Conservation (phyloP, 1,284 basidiomycete genomes). For the Ceratobasidium theobromae region DNA sequence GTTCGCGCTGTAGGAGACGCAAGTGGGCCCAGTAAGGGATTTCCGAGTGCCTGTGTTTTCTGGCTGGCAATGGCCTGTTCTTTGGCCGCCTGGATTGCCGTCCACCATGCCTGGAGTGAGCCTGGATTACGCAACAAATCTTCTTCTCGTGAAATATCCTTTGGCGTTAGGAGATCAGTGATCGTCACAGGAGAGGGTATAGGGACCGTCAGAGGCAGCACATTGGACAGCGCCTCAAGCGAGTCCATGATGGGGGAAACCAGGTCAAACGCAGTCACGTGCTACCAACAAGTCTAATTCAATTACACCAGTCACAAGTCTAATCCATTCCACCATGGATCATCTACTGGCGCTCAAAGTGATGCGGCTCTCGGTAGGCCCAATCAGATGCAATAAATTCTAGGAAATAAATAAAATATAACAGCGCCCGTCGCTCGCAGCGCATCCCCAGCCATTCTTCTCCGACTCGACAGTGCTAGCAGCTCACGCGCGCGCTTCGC, state of each 20-base stretch:
- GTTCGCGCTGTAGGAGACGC: slow-evolving; percentile 70
- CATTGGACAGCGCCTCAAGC: slow-evolving; percentile 55
- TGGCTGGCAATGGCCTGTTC: slow-evolving; percentile 62
- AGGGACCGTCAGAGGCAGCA: slow-evolving; percentile 83
- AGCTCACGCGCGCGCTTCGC: slow-evolving; percentile 70
- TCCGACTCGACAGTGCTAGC: slow-evolving; percentile 77
- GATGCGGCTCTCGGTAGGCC: slow-evolving; percentile 74
- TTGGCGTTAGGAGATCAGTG: slow-evolving; percentile 69
- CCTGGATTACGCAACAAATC: slow-evolving; percentile 92
- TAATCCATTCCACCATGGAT: slow-evolving; percentile 46
- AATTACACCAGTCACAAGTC: neutral
- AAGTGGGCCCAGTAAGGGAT: slow-evolving; percentile 67
- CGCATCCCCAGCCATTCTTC: slow-evolving; percentile 80
- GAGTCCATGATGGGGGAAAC: slow-evolving; percentile 36
- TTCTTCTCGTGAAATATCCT: slow-evolving; percentile 88
- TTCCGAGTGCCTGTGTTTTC: slow-evolving; percentile 43
- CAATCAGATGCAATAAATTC: neutral
- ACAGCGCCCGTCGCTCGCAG: slow-evolving; percentile 70
- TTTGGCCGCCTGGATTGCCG: slow-evolving; percentile 77
- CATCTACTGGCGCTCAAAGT: slow-evolving; percentile 72
- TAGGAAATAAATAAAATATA: slow-evolving; percentile 38
- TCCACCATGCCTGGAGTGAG: slow-evolving; percentile 91
- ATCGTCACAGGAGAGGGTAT: slow-evolving; percentile 80
- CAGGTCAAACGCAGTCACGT: slow-evolving; percentile 3
- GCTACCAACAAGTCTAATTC: neutral